Evolutionary conservation across 192 early-diverging fungal species (phyloP), one percentile per base, ranked within the genome.

Genomic region (Cladochytrium replicatum): DNA sequence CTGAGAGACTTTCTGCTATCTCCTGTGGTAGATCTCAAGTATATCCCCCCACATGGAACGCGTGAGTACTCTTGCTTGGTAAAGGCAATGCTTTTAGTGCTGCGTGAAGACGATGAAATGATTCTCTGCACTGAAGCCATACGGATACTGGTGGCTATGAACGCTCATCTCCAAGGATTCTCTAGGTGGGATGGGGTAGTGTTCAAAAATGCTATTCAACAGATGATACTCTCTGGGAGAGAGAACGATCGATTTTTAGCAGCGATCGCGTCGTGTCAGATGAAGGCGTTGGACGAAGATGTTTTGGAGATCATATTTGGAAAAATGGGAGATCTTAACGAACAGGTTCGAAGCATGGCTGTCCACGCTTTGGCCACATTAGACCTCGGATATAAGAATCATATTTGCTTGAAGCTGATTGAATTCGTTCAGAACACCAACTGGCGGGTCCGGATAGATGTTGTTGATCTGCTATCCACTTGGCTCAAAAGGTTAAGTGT

Each of bases 401-500:
- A 56, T n/a, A 34, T 77, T 0, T 19, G 72, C 15, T 43, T 37
- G 30, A 50, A 31, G 22, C 43, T 69, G 17, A 25, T 73, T 46
- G 50, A 54, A 11, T 57, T 57, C 52, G 17, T 37, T 9, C 39
- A 34, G 8, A 66, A 50, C 22, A 53, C 60, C 1, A 66, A 50
- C 21, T 77, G 74, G 74, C 57, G 63, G 29, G 61, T 66, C 1
- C 32, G 68, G 23, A 19, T 52, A 26, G 74, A 77, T 54, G 51
- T 61, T 1, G 47, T 70, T 1, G 42, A 54, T 48, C 34, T 77
- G 50, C 34, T 77, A 29, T 43, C 37, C 43, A 23, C 31, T 17
- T 70, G 66, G 66, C 51, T 73, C n/a, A 31, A 45, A 26, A 50
- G 50, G 27, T 41, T 72, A 29, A 24, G 51, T 0, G 54, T 27